Evolutionary conservation across 345 rosid genomes (phyloP).

Genomic region (Dovyalis caffra): DNA sequence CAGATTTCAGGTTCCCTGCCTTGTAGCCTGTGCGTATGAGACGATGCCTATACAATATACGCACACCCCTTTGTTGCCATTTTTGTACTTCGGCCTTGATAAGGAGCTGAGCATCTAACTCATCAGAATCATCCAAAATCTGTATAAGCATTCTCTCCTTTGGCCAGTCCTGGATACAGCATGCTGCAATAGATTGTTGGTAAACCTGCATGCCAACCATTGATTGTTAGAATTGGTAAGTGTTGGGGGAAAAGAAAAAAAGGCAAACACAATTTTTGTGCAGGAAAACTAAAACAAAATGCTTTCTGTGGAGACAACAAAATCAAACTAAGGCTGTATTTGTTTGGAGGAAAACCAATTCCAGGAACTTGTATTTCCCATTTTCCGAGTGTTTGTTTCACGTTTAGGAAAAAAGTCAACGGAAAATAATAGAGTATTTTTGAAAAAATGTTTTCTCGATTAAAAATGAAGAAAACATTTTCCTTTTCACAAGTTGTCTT

Average conservation of each 20-base stretch:
- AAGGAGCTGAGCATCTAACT: slow-evolving; percentile 65
- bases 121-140: slow-evolving; percentile 86
- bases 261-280: background rate
- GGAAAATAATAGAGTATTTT: too few relatives aligned
- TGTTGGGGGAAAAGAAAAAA: background rate
- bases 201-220: slow-evolving; percentile 52
- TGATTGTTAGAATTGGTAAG: background rate
- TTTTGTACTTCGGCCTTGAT: slow-evolving; percentile 84
- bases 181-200: slow-evolving; percentile 77
- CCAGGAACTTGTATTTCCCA: too few relatives aligned
- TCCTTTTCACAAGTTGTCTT: too few relatives aligned
- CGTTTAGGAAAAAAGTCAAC: too few relatives aligned
- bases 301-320: background rate
- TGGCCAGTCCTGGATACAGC: slow-evolving; percentile 87
- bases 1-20: slow-evolving; percentile 94
- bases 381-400: too few relatives aligned
- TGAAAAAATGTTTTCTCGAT: too few relatives aligned
- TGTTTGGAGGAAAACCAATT: too few relatives aligned
- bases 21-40: slow-evolving; percentile 85
- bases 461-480: too few relatives aligned
- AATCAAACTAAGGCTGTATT: background rate
- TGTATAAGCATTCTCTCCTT: slow-evolving; percentile 85
- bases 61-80: slow-evolving; percentile 88
- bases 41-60: slow-evolving; percentile 74
- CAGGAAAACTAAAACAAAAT: background rate